These are phyloP conservation scores for Cornus kousa DNA, from an alignment of 148 eudicot species.

Conservation along the genomic window DNA sequence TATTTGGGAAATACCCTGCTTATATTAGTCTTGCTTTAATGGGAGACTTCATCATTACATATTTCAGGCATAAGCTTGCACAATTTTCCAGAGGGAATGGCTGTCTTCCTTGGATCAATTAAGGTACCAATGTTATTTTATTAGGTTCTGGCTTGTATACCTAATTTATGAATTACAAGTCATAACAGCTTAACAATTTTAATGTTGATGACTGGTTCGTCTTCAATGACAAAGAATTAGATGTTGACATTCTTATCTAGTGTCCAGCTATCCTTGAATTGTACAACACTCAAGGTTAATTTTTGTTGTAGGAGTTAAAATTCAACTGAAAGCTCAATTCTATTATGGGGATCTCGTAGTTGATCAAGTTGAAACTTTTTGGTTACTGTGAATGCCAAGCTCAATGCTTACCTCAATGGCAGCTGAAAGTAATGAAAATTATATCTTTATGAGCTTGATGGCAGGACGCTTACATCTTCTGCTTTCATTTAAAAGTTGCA, in stretches of 20 bases:
- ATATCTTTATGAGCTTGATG: neutral
- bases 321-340: neutral
- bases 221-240: neutral
- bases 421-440: neutral
- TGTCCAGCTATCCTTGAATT: neutral
- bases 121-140: slow-evolving; percentile 49
- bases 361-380: neutral
- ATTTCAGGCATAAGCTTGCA: slow-evolving; percentile 93
- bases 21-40: neutral
- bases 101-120: slow-evolving; percentile 93
- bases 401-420: neutral
- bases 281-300: neutral
- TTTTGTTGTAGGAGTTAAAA: neutral
- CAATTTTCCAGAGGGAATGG: slow-evolving; percentile 99
- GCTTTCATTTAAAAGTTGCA: neutral
- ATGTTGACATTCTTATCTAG: neutral
- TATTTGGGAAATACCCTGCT: neutral
- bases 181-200: neutral
- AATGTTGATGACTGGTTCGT: neutral
- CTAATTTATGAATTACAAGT: neutral
- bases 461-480: neutral
- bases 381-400: neutral
- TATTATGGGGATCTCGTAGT: neutral
- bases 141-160: neutral
- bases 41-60: slow-evolving; percentile 1